phyloP scores from a whole-genome alignment of 805 yeast genomes.

The Metschnikowia picachoensis region DNA sequence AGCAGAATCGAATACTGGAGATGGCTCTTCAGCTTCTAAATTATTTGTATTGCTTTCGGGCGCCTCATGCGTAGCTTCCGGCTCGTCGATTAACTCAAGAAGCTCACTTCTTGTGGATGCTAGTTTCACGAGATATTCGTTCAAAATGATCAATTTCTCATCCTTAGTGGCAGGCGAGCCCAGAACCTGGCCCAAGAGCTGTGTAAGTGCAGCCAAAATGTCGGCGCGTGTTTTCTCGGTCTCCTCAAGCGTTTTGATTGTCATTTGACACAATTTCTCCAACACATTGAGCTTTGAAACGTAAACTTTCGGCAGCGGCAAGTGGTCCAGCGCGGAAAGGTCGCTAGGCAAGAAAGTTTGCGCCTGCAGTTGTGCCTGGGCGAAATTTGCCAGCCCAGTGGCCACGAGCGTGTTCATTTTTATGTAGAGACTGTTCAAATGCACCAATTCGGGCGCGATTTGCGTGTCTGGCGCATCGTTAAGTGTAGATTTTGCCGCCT shows the following conservation, averaged over 20 bases:
- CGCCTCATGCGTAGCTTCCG: neutral
- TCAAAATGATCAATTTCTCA: conserved; percentile 29
- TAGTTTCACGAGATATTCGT: conserved; percentile 26
- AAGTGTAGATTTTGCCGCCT: neutral
- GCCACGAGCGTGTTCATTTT: conserved; percentile 25
- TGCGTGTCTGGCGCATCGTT: neutral
- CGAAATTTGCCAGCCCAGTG: conserved; percentile 25
- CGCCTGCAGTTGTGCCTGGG: conserved; percentile 38
- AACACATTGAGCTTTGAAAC: conserved; percentile 36
- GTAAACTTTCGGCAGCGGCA: conserved; percentile 34
- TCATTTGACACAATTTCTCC: conserved; percentile 34
- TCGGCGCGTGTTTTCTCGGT: conserved; percentile 26
- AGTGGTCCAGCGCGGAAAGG: conserved; percentile 31
- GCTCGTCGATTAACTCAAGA: conserved; percentile 23
- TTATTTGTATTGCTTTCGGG: neutral
- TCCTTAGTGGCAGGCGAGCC: conserved; percentile 33
- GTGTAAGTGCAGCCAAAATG: conserved; percentile 26
- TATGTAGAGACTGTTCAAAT: conserved; percentile 28
- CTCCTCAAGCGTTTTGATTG: conserved; percentile 30
- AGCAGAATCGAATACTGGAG: conserved; percentile 24
- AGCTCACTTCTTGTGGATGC: conserved; percentile 30
- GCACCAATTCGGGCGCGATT: conserved; percentile 30
- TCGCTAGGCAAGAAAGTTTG: conserved; percentile 34
- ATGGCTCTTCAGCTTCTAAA: conserved; percentile 24
- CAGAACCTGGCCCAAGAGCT: conserved; percentile 19